Base-by-base conservation (phyloP, 2,329 filamentous ascomycete genomes). In the Epichloe coenophiala region DNA sequence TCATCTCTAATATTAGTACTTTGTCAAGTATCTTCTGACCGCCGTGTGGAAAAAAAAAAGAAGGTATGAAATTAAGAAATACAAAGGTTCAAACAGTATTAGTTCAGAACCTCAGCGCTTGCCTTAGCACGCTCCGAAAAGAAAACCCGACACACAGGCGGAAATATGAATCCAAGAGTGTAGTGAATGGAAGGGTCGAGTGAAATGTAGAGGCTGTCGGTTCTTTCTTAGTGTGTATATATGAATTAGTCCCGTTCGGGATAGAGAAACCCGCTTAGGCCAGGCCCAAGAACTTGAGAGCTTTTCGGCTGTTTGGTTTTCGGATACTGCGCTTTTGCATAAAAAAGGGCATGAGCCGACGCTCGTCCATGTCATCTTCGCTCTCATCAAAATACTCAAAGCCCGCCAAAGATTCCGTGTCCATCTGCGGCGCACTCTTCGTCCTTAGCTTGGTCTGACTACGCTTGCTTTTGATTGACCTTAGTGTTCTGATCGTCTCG, bases 241-340 rank as follows among this genome's bases (percentile, higher is more conserved):
- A n/a, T n/a, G 15, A 23, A 17, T 23, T 17, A 12, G 6, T 12
- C 19, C 40, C n/a, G 5, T 15, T 42, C 4, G 8, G 21, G 19
- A 31, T 11, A 23, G 12, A 19, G 11, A 27, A 12, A 27, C 12
- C 41, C 8, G 3, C 23, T 58, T 57, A 73, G 11, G 69, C 68
- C 43, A 77, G 60, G 0, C 75, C 75, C 1, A 78, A 64, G 58
- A 76, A 77, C 59, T 75, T 77, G 48, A 77, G 66, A 6, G 75
- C 75, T 59, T 78, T 78, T 7, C 69, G 67, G 47, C 67, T 74
- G 51, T 70, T 72, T 2, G 65, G 68, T 59, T 69, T 71, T 15
- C 61, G 64, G 31, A 59, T 55, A 11, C 57, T 57, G 2, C 58
- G 53, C 52, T 65, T 69, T 50, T 63, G 63, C 59, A 71, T 59